phyloP scores from a whole-genome alignment of 306 rosid species.

The Lathyrus oleraceus region DNA sequence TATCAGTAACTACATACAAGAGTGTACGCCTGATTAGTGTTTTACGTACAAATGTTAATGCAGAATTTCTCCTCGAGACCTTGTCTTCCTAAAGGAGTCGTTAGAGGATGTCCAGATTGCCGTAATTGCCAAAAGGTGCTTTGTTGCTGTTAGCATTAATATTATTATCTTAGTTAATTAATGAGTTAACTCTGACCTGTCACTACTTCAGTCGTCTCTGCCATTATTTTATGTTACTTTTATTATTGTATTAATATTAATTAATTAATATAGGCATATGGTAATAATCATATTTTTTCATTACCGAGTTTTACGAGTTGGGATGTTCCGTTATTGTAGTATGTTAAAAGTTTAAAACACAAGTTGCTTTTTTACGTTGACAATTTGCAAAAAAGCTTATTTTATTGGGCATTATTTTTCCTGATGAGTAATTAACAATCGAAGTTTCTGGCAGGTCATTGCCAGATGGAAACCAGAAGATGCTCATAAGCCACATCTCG shows the following conservation, averaged over 20 bases:
- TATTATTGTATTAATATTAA: conserved; percentile 4
- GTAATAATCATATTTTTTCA: conserved; percentile 17
- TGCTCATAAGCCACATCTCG: conserved; percentile 64
- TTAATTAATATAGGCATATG: conserved; percentile 11
- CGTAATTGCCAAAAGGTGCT: conserved; percentile 79
- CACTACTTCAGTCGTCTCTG: conserved; percentile 3
- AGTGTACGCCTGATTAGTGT: conserved; percentile 32
- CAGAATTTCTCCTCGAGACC: conserved; percentile 66
- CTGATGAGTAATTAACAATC: conserved; percentile 38
- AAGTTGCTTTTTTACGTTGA: conserved; percentile 17
- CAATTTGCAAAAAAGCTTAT: neutral
- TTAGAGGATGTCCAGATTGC: conserved; percentile 93
- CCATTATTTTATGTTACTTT: conserved; percentile 2
- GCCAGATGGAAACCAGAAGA: conserved; percentile 92
- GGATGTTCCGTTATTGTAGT: conserved; percentile 22
- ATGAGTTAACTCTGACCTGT: conserved; percentile 5
- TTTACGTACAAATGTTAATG: conserved; percentile 43
- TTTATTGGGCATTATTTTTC: conserved; percentile 16
- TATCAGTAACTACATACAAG: conserved; percentile 22
- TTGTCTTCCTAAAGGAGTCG: conserved; percentile 75
- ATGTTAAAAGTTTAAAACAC: conserved; percentile 15
- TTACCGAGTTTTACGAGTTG: conserved; percentile 25
- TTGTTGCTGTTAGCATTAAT: conserved; percentile 9
- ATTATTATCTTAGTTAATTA: conserved; percentile 19
- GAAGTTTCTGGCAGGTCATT: conserved; percentile 64